phyloP scores from a whole-genome alignment of 1,284 basidiomycete species.

The Trichosporon coremiiforme region DNA sequence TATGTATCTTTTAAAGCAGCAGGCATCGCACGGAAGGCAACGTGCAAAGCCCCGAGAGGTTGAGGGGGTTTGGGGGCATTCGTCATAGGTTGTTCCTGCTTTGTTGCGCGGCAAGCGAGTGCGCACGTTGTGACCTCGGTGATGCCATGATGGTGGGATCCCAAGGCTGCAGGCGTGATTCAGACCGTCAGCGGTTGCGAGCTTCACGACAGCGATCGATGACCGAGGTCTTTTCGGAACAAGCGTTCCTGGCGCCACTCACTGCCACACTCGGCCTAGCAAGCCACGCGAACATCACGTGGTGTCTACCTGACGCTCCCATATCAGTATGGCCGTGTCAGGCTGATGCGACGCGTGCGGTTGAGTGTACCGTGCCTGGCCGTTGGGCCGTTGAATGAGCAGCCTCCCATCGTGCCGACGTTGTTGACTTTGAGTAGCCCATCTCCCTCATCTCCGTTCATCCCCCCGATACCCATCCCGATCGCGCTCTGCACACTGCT shows the following conservation, averaged over 20 bases:
- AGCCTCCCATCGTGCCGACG: background rate
- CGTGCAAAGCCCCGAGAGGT: background rate
- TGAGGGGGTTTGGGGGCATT: background rate
- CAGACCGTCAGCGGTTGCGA: background rate
- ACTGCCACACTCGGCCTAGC: background rate
- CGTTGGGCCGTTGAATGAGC: background rate
- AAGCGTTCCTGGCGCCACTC: background rate
- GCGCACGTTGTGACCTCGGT: conserved; percentile 8
- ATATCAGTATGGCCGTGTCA: background rate
- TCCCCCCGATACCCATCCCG: background rate
- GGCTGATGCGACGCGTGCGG: conserved; percentile 8
- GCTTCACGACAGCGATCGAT: background rate
- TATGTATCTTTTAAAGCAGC: background rate
- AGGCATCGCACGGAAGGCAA: background rate
- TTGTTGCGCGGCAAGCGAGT: background rate
- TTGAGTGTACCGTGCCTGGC: conserved; percentile 8
- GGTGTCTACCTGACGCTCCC: background rate
- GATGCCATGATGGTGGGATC: background rate
- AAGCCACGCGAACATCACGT: background rate
- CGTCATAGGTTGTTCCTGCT: background rate
- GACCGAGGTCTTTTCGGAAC: conserved; percentile 1
- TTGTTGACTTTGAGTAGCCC: background rate
- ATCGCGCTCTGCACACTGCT: background rate
- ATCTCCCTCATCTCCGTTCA: background rate
- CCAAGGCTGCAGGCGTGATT: background rate